Conservation (phyloP, 371 early-diverging fungal genomes). For the Syncephalastrum contaminatum region DNA sequence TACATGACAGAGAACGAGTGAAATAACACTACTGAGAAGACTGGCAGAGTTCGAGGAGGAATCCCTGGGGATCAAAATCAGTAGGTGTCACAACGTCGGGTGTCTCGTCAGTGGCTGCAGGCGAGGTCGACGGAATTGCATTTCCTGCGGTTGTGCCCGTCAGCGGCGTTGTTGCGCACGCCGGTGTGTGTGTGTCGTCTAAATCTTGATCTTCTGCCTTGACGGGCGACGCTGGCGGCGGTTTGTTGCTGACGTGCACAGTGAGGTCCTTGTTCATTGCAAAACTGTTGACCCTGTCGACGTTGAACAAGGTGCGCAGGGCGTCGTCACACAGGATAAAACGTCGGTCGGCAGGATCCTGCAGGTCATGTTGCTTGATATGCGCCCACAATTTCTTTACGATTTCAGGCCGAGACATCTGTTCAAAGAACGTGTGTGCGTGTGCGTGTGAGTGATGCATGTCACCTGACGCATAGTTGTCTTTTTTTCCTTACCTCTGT, state of each 20-base stretch:
- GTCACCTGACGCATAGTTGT: neutral
- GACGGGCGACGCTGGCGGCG: conserved; percentile 8
- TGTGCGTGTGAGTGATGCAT: too few species aligned
- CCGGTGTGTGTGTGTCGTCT: neutral
- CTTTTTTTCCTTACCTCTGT: conserved; percentile 35
- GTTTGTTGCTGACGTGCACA: conserved; percentile 49
- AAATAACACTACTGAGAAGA: too few species aligned
- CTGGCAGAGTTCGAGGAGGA: too few species aligned
- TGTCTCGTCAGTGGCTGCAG: conserved; percentile 23
- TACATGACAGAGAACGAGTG: too few species aligned
- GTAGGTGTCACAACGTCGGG: conserved; percentile 26
- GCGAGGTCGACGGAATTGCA: conserved; percentile 11
- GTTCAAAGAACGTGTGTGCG: conserved; percentile 4
- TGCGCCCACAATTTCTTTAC: conserved; percentile 60
- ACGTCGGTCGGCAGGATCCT: conserved; percentile 59
- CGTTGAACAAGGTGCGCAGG: conserved; percentile 49
- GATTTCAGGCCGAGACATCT: conserved; percentile 56
- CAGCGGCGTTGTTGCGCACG: too few species aligned
- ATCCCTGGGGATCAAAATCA: too few species aligned
- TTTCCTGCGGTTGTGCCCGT: too few species aligned
- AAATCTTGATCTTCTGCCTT: conserved; percentile 12
- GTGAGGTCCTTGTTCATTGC: conserved; percentile 57
- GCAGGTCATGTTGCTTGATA: conserved; percentile 57
- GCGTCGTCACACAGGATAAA: conserved; percentile 56
- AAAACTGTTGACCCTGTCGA: conserved; percentile 55